Base-by-base conservation (phyloP, 108 stramenopile genomes). In the Skeletonema potamos region DNA sequence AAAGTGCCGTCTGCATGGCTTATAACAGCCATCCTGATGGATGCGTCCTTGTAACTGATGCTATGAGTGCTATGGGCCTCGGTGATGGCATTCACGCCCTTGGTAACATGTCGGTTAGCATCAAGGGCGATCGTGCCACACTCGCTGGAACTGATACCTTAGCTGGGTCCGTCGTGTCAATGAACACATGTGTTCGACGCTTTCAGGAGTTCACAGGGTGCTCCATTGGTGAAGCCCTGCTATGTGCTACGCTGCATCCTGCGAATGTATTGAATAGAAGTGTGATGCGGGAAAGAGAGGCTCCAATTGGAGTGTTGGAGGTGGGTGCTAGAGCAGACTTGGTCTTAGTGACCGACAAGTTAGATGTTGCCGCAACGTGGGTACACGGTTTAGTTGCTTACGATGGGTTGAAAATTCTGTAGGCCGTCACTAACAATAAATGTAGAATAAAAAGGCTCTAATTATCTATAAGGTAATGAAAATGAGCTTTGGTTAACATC, bases 51-150 rank as follows among this genome's bases (percentile, higher is more conserved):
- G 82, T 88, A 17, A 88, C 87, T 3, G 87, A 88, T 62, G 82
- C 82, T 12, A 88, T 88, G 85, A 51, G 76, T 15, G 87, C 84
- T 11, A 84, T 85, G 85, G 87, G 87, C 10, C 68, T 85, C 2
- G 80, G 73, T 0, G 68, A 69, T 54, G 84, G 87, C 2, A 30
- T 4, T 29, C 62, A 70, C 32, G 39, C 64, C 4, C 68, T 88
- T 9, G 87, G 87, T 1, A 51, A 58, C 57, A 63, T 80, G 73
- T 33, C 54, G 22, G 87, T 85, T 0, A 54, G 9, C 27, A 54
- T 82, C 9, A 15, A 64, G 10, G 77, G 81, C 0, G 74, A 68
- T 57, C 65, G 72, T 24, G 87, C 85, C 20, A 69, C 72, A 15
- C 22, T 85, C 6, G 11, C 33, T 6, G 83, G 77, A n/a, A 85